Percentiles rank a stretch among this genome's conserved stretches.
These are phyloP conservation scores for Alectoria sarmentosa DNA, from an alignment of 495 filamentous ascomycete genomes.

Conservation along the genomic window DNA sequence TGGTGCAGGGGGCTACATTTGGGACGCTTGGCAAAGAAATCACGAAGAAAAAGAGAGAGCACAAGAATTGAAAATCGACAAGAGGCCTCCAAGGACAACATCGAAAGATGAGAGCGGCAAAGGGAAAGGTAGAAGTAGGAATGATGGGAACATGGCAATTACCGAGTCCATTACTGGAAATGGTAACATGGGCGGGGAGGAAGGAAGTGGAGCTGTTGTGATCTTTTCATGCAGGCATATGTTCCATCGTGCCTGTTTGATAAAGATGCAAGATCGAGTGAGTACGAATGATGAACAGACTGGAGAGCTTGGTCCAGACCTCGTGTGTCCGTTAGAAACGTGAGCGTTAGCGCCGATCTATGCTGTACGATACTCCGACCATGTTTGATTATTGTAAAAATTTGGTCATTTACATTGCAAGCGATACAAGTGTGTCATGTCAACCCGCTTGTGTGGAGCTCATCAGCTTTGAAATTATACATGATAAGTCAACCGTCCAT, in stretches of 20 bases:
- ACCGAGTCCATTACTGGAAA: not conserved
- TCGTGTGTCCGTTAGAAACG: conserved; percentile 39
- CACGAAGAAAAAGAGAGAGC: conserved; percentile 37
- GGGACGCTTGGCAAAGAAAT: conserved; percentile 69
- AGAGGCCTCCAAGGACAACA: not conserved
- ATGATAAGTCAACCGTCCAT: too few species aligned
- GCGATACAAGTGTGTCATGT: not conserved
- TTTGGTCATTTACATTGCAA: conserved; percentile 14
- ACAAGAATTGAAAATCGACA: not conserved
- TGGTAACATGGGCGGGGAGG: not conserved
- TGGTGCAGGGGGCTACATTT: conserved; percentile 69
- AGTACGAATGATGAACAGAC: conserved; percentile 12
- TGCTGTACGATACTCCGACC: conserved; percentile 5
- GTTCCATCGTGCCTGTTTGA: conserved; percentile 45
- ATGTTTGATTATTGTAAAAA: not conserved
- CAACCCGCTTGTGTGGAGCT: not conserved
- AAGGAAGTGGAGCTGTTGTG: conserved; percentile 33
- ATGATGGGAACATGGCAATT: conserved; percentile 9
- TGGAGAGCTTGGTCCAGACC: conserved; percentile 31
- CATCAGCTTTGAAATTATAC: too few species aligned
- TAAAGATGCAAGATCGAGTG: conserved; percentile 26
- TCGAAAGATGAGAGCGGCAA: conserved; percentile 14
- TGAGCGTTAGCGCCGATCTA: conserved; percentile 17
- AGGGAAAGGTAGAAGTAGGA: conserved; percentile 17
- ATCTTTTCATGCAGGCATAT: conserved; percentile 51